These are phyloP conservation scores for Tephrocybe sp. DNA, from an alignment of 768 basidiomycete genomes.

Conservation along the genomic window DNA sequence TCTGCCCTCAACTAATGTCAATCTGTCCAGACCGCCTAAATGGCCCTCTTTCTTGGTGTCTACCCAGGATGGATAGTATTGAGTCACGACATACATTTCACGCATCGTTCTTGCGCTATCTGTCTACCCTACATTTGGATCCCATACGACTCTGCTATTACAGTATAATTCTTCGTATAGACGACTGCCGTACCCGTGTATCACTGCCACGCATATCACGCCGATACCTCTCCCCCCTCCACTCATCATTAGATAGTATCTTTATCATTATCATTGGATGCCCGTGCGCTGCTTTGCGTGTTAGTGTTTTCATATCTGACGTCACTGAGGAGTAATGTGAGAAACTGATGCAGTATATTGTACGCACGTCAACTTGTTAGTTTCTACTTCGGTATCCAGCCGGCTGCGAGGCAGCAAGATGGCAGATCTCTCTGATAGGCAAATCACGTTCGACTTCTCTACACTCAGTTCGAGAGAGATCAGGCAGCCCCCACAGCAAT, in stretches of 20 bases:
- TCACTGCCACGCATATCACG: neutral
- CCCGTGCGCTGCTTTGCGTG: neutral
- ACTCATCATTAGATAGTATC: slow-evolving; percentile 12
- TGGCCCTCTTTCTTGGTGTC: neutral
- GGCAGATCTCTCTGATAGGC: too few relatives aligned
- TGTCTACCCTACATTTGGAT: neutral
- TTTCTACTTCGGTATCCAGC: too few relatives aligned
- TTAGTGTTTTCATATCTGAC: neutral
- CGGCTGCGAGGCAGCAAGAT: too few relatives aligned
- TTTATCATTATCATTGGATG: slow-evolving; percentile 8
- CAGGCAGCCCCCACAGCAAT: too few relatives aligned
- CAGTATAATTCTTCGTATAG: slow-evolving; percentile 8
- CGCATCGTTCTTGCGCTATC: neutral
- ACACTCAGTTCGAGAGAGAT: too few relatives aligned
- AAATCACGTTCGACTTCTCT: too few relatives aligned
- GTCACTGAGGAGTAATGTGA: neutral
- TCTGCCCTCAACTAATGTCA: neutral
- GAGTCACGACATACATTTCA: slow-evolving; percentile 1
- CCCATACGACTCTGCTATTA: slow-evolving; percentile 1
- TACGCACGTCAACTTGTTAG: too few relatives aligned
- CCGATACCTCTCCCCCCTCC: slow-evolving; percentile 9
- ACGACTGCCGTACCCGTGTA: slow-evolving; percentile 8
- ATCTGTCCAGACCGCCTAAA: slow-evolving; percentile 3
- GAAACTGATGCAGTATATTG: too few relatives aligned
- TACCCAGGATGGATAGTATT: too few relatives aligned